A percentile compares a stretch with the other conserved stretches of the same genome.
Conservation (phyloP, 345 rosid genomes). For the Murraya paniculata region DNA sequence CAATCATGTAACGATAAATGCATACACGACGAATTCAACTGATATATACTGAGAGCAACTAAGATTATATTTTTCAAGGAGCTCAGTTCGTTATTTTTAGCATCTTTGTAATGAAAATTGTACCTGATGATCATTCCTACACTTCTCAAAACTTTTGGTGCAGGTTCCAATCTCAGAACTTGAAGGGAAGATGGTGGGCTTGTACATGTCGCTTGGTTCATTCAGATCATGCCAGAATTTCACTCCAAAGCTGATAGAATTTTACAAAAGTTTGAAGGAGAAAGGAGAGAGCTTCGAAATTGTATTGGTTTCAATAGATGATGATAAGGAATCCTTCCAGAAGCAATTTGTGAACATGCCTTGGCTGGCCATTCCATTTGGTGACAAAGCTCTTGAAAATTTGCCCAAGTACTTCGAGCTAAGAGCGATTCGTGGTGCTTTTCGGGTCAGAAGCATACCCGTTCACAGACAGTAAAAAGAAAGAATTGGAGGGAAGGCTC, state of each 20-base stretch:
- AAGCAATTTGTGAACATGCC: conserved; percentile 26
- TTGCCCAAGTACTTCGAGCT: conserved; percentile 31
- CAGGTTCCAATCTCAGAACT: conserved; percentile 39
- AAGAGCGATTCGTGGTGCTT: conserved; percentile 19
- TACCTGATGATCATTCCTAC: not conserved
- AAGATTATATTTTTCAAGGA: too few species aligned
- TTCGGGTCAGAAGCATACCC: conserved; percentile 45
- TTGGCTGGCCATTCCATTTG: conserved; percentile 37
- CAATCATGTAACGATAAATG: too few species aligned
- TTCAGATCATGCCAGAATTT: conserved; percentile 25
- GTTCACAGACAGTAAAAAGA: conserved; percentile 30
- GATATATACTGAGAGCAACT: too few species aligned
- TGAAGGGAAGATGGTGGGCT: conserved; percentile 37
- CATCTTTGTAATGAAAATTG: too few species aligned
- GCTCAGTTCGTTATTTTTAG: too few species aligned
- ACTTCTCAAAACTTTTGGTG: not conserved
- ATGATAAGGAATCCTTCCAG: conserved; percentile 27
- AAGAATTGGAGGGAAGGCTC: conserved; percentile 20
- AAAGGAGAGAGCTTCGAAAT: conserved; percentile 36
- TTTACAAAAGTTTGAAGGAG: conserved; percentile 29
- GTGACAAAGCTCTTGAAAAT: conserved; percentile 27
- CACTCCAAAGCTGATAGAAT: conserved; percentile 24
- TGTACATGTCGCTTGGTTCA: conserved; percentile 22
- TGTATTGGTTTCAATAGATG: conserved; percentile 29
- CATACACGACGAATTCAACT: too few species aligned